phyloP scores from a whole-genome alignment of 2,329 filamentous ascomycete species.

The Exophiala dermatitidis region DNA sequence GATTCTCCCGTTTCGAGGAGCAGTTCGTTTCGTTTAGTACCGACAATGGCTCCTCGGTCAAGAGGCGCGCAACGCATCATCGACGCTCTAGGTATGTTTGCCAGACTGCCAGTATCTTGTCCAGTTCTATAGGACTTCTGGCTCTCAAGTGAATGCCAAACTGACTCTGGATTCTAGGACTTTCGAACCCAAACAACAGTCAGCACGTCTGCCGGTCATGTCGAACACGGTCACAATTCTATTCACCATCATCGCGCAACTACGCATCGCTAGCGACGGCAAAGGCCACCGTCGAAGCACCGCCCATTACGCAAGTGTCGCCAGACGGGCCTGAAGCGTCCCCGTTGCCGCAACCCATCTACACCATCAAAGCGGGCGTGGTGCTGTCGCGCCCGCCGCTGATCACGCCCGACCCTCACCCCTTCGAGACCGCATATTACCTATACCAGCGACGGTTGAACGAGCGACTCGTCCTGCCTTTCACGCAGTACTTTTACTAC shows the following conservation, averaged over 20 bases:
- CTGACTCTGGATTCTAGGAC: slow-evolving; percentile 15
- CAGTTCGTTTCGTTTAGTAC: background rate
- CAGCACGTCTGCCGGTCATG: slow-evolving; percentile 25
- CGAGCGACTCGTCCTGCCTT: slow-evolving; percentile 80
- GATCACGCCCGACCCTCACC: slow-evolving; percentile 71
- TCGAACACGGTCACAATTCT: slow-evolving; percentile 12
- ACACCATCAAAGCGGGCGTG: slow-evolving; percentile 57
- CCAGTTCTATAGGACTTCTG: background rate
- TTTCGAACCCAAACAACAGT: slow-evolving; percentile 8
- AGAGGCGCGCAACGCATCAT: slow-evolving; percentile 21
- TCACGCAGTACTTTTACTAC: slow-evolving; percentile 89
- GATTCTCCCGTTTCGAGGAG: too few species aligned
- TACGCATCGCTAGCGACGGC: slow-evolving; percentile 23
- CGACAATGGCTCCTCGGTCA: slow-evolving; percentile 24
- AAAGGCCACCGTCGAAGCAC: slow-evolving; percentile 9
- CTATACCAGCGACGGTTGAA: slow-evolving; percentile 97
- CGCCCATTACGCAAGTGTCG: slow-evolving; percentile 18
- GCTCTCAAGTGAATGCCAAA: background rate
- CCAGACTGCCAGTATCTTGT: background rate
- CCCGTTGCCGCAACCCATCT: slow-evolving; percentile 33
- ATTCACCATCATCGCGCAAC: slow-evolving; percentile 5
- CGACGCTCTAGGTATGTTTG: slow-evolving; percentile 16
- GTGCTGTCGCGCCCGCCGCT: slow-evolving; percentile 83
- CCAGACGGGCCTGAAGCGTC: slow-evolving; percentile 36
- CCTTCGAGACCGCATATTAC: slow-evolving; percentile 88